phyloP scores from a whole-genome alignment of 2,329 filamentous ascomycete species.

The Shiraia bambusicola region DNA sequence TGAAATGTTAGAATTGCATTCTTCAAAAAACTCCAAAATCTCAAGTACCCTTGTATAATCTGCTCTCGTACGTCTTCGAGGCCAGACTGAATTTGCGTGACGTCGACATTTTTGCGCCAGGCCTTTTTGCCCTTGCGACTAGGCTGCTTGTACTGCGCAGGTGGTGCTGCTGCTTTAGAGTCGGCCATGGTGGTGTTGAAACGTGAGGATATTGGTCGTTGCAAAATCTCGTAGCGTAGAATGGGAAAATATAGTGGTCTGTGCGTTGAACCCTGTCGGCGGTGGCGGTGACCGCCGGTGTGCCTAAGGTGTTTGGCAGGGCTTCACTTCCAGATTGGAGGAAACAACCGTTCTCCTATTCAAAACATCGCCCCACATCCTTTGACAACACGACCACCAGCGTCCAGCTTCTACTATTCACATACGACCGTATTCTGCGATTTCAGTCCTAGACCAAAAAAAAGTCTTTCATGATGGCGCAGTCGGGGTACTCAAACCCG shows the following conservation, averaged over 20 bases:
- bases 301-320: constrained; percentile 11
- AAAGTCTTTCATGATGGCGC: constrained; percentile 66
- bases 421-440: constrained; percentile 2
- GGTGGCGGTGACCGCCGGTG: constrained; percentile 11
- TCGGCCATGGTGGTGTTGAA: constrained; percentile 21
- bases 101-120: constrained; percentile 97
- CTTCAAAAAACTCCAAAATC: background rate
- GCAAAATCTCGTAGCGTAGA: constrained; percentile 4
- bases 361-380: constrained; percentile 16
- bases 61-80: constrained; percentile 83
- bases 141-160: constrained; percentile 80
- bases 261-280: no score
- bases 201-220: background rate
- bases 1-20: constrained; percentile 13
- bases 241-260: constrained; percentile 11
- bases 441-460: constrained; percentile 6
- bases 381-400: constrained; percentile 8
- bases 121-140: constrained; percentile 98
- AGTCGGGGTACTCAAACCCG: constrained; percentile 89
- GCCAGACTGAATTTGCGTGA: constrained; percentile 80
- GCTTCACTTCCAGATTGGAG: constrained; percentile 20
- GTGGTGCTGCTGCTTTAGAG: constrained; percentile 60
- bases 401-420: constrained; percentile 5
- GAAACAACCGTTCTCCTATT: constrained; percentile 24
- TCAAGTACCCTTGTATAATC: constrained; percentile 78